Evolutionary conservation across 2,329 filamentous ascomycete species (phyloP).

Genomic region (Stemphylium vesicarium): DNA sequence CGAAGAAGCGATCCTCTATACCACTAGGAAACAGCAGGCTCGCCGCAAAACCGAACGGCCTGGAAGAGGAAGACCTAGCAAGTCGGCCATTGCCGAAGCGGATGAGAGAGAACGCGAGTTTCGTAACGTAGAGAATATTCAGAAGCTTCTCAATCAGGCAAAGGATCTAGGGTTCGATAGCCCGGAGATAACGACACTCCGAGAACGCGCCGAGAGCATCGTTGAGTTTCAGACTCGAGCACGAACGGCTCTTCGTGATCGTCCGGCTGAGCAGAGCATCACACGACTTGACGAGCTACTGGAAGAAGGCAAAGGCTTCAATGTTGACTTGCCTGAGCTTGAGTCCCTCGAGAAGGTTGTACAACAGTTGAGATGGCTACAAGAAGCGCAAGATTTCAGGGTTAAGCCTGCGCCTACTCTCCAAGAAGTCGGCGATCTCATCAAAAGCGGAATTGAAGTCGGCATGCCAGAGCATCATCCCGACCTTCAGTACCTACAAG

Average conservation of each 20-base stretch:
- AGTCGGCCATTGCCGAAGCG: slow-evolving; percentile 68
- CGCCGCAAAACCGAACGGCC: slow-evolving; percentile 92
- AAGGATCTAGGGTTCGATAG: slow-evolving; percentile 92
- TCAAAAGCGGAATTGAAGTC: slow-evolving; percentile 77
- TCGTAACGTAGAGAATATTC: slow-evolving; percentile 87
- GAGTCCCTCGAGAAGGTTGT: slow-evolving; percentile 80
- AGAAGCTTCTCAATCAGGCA: slow-evolving; percentile 81
- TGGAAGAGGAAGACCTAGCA: slow-evolving; percentile 76
- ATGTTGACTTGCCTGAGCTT: slow-evolving; percentile 88
- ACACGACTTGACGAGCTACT: slow-evolving; percentile 86
- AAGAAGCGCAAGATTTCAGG: slow-evolving; percentile 71
- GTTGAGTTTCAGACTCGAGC: slow-evolving; percentile 83
- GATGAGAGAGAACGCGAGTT: slow-evolving; percentile 85
- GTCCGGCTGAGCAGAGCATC: slow-evolving; percentile 56
- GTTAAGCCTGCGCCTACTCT: slow-evolving; percentile 70
- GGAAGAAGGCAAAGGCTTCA: slow-evolving; percentile 87
- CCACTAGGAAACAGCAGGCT: slow-evolving; percentile 95
- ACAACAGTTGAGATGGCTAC: slow-evolving; percentile 87
- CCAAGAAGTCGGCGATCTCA: slow-evolving; percentile 77
- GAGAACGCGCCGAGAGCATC: slow-evolving; percentile 85
- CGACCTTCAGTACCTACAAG: slow-evolving; percentile 75
- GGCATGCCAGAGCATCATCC: slow-evolving; percentile 82
- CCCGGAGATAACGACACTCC: slow-evolving; percentile 83
- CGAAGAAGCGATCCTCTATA: slow-evolving; percentile 95
- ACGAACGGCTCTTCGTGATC: slow-evolving; percentile 70